These are phyloP conservation scores for Globisporangium yorkense DNA, from an alignment of 352 stramenopile genomes.

Conservation along the genomic window DNA sequence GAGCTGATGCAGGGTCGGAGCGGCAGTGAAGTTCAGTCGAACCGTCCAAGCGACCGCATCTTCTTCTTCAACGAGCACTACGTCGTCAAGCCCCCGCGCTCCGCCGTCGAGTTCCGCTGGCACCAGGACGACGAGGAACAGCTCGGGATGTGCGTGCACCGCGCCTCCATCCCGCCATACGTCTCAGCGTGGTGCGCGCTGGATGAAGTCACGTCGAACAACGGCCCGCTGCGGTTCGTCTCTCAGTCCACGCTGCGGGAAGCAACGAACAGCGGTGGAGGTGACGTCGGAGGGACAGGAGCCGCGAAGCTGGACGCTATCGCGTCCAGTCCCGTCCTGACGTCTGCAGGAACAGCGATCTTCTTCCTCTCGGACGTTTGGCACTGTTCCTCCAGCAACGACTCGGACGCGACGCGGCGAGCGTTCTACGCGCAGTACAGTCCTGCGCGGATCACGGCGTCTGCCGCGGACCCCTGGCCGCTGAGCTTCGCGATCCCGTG, in stretches of 20 bases:
- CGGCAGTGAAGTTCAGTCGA: neutral
- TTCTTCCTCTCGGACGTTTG: constrained; percentile 71
- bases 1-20: constrained; percentile 12
- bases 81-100: constrained; percentile 56
- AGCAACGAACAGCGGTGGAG: constrained; percentile 1
- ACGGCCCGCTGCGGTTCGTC: constrained; percentile 58
- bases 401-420: constrained; percentile 28
- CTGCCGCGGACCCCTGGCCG: constrained; percentile 24
- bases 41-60: neutral
- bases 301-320: neutral
- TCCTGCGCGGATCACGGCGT: constrained; percentile 35
- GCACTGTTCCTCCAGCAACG: constrained; percentile 63
- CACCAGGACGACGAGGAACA: constrained; percentile 75
- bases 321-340: constrained; percentile 27
- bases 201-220: constrained; percentile 41
- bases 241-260: constrained; percentile 5
- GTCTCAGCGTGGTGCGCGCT: constrained; percentile 65
- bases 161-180: constrained; percentile 37
- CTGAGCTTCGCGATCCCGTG: constrained; percentile 70
- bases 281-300: neutral
- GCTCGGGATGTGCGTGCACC: constrained; percentile 65
- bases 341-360: constrained; percentile 36
- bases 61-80: constrained; percentile 84
- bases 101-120: constrained; percentile 62
- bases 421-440: constrained; percentile 79